Base-by-base conservation (phyloP, 2,329 filamentous ascomycete species). In the Botryotinia narcissicola region DNA sequence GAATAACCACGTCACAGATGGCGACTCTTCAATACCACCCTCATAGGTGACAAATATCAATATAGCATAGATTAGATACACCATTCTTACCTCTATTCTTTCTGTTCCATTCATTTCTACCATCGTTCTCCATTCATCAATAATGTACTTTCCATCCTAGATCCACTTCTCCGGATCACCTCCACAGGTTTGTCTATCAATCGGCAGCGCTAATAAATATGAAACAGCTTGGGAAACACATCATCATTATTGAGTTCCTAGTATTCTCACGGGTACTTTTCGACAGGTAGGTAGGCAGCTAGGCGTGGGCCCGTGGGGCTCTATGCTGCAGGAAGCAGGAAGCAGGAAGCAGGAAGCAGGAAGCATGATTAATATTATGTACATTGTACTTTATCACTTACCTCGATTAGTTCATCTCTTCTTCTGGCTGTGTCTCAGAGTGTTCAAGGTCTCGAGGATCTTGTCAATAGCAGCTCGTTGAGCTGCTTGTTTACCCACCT, bases 1-100 rank as follows among this genome's bases (percentile, higher is more conserved):
- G 48, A n/a, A 54, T n/a, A 54, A n/a, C 48, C 48, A 54, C 48
- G 48, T 54, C 48, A 54, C 48, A 54, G 48, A n/a, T 54, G n/a
- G 48, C 12, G n/a, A 54, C 25, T 54, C 25, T n/a, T 54, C 25
- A n/a, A n/a, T 54, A n/a, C 25, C n/a, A 54, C 48, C 16, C 25
- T n/a, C 12, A n/a, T n/a, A 16, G 48, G 48, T 54, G 48, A 54
- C 48, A 54, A 54, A n/a, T 16, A n/a, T n/a, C 25, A n/a, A 12
- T 14, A n/a, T 14, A n/a, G 48, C 14, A 51, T 51, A n/a, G 12
- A n/a, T n/a, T 54, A 54, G 48, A n/a, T 16, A 54, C 48, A 54
- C 25, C 25, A n/a, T 54, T 54, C 25, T 54, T n/a, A n/a, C 12
- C 2, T 51, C 48, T 51, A 14, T 16, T 6, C 48, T 51, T 12